phyloP scores from a whole-genome alignment of 257 asterid genomes.

The Thymus quinquecostatus region DNA sequence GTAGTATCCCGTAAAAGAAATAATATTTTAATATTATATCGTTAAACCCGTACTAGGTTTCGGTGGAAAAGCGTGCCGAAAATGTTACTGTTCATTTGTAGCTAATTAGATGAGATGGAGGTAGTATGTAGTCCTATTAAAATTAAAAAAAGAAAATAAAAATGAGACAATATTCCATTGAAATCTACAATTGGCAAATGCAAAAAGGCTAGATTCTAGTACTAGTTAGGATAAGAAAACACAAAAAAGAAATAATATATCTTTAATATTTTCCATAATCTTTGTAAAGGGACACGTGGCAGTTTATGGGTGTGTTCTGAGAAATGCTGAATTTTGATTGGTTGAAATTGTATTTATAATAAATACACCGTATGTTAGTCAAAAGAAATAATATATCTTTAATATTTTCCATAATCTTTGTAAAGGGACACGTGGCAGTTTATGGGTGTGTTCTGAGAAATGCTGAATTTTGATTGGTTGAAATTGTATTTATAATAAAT shows the following conservation, averaged over 20 bases:
- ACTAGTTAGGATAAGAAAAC: conserved; percentile 11
- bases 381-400: too few relatives aligned
- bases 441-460: background rate
- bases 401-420: conserved; percentile 12
- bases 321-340: background rate
- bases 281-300: conserved; percentile 30
- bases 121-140: too few relatives aligned
- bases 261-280: background rate
- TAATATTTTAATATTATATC: too few relatives aligned
- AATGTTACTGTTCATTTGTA: too few relatives aligned
- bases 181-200: background rate
- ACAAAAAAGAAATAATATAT: background rate
- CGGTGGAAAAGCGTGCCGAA: too few relatives aligned
- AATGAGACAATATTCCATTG: background rate
- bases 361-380: conserved; percentile 3
- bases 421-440: conserved; percentile 30
- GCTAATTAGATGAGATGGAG: too few relatives aligned
- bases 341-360: conserved; percentile 14
- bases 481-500: conserved; percentile 10
- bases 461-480: background rate
- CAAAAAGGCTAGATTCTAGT: conserved; percentile 29
- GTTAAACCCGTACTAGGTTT: too few relatives aligned
- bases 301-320: background rate
- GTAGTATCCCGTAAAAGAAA: too few relatives aligned
- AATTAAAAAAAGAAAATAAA: too few relatives aligned